These are phyloP conservation scores for Chalciporus sp. DNA, from an alignment of 1,284 basidiomycete species.

Conservation along the genomic window DNA sequence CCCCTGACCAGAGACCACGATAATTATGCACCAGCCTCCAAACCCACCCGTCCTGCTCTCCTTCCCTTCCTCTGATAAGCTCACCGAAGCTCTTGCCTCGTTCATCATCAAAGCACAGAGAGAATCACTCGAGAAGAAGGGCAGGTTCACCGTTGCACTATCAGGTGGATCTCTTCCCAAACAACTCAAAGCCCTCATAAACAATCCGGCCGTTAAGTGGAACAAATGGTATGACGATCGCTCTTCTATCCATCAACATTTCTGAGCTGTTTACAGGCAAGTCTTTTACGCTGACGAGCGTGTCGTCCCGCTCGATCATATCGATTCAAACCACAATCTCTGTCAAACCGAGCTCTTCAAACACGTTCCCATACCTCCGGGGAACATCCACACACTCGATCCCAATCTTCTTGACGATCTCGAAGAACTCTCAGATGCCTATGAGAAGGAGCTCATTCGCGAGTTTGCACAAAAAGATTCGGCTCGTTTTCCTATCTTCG, in stretches of 20 bases:
- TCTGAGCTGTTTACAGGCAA: conserved; percentile 64
- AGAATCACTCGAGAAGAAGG: conserved; percentile 86
- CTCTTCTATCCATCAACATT: background rate
- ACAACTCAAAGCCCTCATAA: conserved; percentile 77
- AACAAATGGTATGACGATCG: conserved; percentile 80
- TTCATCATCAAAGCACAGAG: conserved; percentile 91
- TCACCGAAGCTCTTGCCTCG: conserved; percentile 70
- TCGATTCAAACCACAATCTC: conserved; percentile 89
- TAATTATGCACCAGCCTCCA: conserved; percentile 49
- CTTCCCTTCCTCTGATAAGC: conserved; percentile 60
- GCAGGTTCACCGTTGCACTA: conserved; percentile 89
- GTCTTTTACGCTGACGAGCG: conserved; percentile 99
- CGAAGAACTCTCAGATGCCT: conserved; percentile 88
- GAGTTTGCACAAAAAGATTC: conserved; percentile 91
- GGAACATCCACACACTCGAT: conserved; percentile 89
- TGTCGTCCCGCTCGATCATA: conserved; percentile 88
- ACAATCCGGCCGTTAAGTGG: conserved; percentile 83
- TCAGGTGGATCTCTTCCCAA: conserved; percentile 93
- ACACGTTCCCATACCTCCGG: conserved; percentile 78
- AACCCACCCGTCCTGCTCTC: conserved; percentile 74
- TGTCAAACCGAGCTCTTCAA: conserved; percentile 80
- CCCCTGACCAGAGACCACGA: conserved; percentile 28
- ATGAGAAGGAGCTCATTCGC: conserved; percentile 90
- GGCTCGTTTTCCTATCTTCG: conserved; percentile 93
- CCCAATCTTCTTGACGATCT: conserved; percentile 66